phyloP scores from a whole-genome alignment of 176 grass and related monocot species.

The Hordeum marinum region DNA sequence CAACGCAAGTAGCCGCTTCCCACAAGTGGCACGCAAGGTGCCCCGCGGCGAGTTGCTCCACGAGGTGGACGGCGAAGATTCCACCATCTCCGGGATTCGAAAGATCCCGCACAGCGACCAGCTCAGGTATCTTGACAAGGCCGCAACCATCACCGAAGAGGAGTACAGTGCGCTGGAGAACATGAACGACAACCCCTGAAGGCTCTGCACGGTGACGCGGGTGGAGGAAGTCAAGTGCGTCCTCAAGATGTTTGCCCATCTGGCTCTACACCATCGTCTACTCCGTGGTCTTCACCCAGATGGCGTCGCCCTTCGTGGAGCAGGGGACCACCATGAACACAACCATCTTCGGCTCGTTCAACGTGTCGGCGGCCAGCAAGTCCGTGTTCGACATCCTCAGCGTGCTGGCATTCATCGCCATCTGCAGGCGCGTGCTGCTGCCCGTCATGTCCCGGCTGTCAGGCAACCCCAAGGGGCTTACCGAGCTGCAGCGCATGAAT shows the following conservation, averaged over 20 bases:
- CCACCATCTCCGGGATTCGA: constrained; percentile 5
- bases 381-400: constrained; percentile 50
- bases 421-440: constrained; percentile 25
- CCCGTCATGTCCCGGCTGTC: constrained; percentile 14
- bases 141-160: constrained; percentile 19
- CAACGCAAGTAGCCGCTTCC: too few species aligned
- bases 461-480: constrained; percentile 33
- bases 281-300: constrained; percentile 53
- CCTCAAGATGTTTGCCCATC: constrained; percentile 44
- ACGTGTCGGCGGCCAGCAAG: constrained; percentile 45
- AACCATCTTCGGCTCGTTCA: constrained; percentile 13
- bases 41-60: constrained; percentile 26
- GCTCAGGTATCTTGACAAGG: constrained; percentile 56
- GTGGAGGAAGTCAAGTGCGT: constrained; percentile 45
- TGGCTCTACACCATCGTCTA: constrained; percentile 64
- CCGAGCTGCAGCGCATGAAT: constrained; percentile 61
- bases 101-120: constrained; percentile 47
- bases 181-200: too few species aligned
- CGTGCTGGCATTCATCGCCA: constrained; percentile 23
- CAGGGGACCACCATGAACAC: constrained; percentile 52
- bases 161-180: constrained; percentile 2
- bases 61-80: constrained; percentile 37
- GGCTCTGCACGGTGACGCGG: constrained; percentile 80
- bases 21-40: constrained; percentile 24
- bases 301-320: constrained; percentile 58